These are phyloP conservation scores for Hypoxylon fuscum DNA, from an alignment of 495 filamentous ascomycete species.

Conservation along the genomic window DNA sequence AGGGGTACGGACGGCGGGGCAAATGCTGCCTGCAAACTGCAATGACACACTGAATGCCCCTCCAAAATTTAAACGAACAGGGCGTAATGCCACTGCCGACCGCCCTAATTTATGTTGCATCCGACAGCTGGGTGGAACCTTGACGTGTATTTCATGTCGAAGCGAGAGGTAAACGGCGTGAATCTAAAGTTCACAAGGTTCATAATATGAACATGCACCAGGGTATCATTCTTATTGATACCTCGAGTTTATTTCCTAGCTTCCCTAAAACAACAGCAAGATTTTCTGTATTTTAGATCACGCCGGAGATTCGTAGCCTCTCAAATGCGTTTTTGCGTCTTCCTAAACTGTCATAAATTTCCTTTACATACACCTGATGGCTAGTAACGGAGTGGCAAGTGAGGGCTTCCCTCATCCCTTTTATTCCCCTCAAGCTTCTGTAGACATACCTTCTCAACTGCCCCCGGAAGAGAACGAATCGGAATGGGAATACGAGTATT, in stretches of 20 bases:
- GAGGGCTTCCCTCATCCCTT: slow-evolving; percentile 21
- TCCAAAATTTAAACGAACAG: slow-evolving; percentile 22
- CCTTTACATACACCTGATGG: slow-evolving; percentile 34
- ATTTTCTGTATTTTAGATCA: neutral
- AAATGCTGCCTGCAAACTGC: slow-evolving; percentile 1
- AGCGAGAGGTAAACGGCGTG: too few relatives aligned
- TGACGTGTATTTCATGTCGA: too few relatives aligned
- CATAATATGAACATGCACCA: too few relatives aligned
- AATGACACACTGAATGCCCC: slow-evolving; percentile 26
- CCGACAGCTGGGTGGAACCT: too few relatives aligned
- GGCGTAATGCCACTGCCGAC: slow-evolving; percentile 30
- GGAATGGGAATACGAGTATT: slow-evolving; percentile 69
- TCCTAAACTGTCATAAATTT: slow-evolving; percentile 2
- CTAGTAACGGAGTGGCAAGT: slow-evolving; percentile 34
- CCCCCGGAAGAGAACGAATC: slow-evolving; percentile 50
- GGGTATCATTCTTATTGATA: too few relatives aligned
- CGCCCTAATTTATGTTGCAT: slow-evolving; percentile 28
- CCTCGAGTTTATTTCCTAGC: too few relatives aligned
- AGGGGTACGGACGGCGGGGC: slow-evolving; percentile 31
- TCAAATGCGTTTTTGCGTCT: slow-evolving; percentile 26
- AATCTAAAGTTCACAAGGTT: too few relatives aligned
- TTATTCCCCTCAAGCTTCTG: neutral
- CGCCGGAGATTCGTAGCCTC: neutral
- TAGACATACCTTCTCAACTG: neutral
- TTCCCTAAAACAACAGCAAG: too few relatives aligned